phyloP scores from a whole-genome alignment of 2,329 filamentous ascomycete species.

The Venturiaceae sp. region DNA sequence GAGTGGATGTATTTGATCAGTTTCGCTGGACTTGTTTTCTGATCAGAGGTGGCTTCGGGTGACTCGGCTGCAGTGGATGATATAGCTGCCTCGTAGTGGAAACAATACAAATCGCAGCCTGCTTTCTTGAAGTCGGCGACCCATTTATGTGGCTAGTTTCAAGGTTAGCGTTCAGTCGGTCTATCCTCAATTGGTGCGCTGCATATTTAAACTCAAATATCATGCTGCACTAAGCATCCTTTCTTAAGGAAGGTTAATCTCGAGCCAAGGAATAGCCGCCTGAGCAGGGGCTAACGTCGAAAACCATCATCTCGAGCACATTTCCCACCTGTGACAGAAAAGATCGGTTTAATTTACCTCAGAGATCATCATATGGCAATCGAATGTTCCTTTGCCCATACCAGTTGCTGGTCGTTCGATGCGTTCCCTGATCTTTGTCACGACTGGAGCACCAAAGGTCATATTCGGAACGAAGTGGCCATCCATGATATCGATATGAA shows the following conservation, averaged over 20 bases:
- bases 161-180: constrained; percentile 10
- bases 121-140: constrained; percentile 89
- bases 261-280: background rate
- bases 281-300: background rate
- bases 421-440: constrained; percentile 83
- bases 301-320: background rate
- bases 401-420: constrained; percentile 63
- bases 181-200: background rate
- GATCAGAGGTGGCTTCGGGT: constrained; percentile 58
- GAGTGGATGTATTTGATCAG: constrained; percentile 87
- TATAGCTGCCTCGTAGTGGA: constrained; percentile 95
- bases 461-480: constrained; percentile 98
- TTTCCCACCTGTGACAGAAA: background rate
- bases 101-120: constrained; percentile 98
- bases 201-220: background rate
- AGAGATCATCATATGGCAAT: constrained; percentile 99
- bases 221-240: background rate
- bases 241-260: background rate
- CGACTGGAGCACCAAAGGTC: constrained; percentile 90
- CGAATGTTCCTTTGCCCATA: constrained; percentile 82
- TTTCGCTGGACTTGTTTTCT: constrained; percentile 71
- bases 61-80: constrained; percentile 72
- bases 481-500: constrained; percentile 97
- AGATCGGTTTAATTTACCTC: constrained; percentile 51
- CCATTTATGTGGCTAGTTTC: constrained; percentile 86